phyloP scores from a whole-genome alignment of 371 early-diverging fungal genomes.

The Fennellomyces sp. region DNA sequence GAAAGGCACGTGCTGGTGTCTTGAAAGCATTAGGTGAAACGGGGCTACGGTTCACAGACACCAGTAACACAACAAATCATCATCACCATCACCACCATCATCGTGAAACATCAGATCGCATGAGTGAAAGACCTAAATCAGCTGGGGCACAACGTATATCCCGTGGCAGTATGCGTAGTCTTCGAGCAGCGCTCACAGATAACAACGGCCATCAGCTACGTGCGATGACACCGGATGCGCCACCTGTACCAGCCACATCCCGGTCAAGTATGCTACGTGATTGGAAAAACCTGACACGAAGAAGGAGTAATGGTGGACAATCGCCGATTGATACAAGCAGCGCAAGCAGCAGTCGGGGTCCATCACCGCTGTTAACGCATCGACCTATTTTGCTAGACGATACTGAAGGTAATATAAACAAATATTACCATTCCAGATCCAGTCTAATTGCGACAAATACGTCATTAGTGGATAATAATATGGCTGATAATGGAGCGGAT shows the following conservation, averaged over 20 bases:
- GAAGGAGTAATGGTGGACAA: slow-evolving; percentile 25
- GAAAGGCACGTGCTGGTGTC: slow-evolving; percentile 49
- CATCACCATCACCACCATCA: background rate
- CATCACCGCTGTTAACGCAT: slow-evolving; percentile 3
- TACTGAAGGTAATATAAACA: slow-evolving; percentile 5
- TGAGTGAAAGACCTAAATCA: slow-evolving; percentile 18
- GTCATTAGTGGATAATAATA: too few relatives aligned
- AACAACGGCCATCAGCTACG: slow-evolving; percentile 4
- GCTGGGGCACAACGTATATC: slow-evolving; percentile 23
- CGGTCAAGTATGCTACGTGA: slow-evolving; percentile 40
- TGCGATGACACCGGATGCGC: slow-evolving; percentile 12
- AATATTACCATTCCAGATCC: background rate
- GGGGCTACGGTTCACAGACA: slow-evolving; percentile 19
- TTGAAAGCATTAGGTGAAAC: slow-evolving; percentile 44
- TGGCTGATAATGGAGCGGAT: too few relatives aligned
- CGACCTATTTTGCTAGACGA: slow-evolving; percentile 5
- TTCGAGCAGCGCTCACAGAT: slow-evolving; percentile 11
- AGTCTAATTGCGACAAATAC: too few relatives aligned
- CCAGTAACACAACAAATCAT: background rate
- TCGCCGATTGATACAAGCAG: background rate
- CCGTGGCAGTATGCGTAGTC: slow-evolving; percentile 20
- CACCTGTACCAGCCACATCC: slow-evolving; percentile 33
- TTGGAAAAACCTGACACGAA: slow-evolving; percentile 32
- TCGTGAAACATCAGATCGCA: background rate
- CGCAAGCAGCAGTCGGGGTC: slow-evolving; percentile 9